Evolutionary conservation across 2,329 filamentous ascomycete genomes (phyloP).

Genomic region (Trichoderma sp.): DNA sequence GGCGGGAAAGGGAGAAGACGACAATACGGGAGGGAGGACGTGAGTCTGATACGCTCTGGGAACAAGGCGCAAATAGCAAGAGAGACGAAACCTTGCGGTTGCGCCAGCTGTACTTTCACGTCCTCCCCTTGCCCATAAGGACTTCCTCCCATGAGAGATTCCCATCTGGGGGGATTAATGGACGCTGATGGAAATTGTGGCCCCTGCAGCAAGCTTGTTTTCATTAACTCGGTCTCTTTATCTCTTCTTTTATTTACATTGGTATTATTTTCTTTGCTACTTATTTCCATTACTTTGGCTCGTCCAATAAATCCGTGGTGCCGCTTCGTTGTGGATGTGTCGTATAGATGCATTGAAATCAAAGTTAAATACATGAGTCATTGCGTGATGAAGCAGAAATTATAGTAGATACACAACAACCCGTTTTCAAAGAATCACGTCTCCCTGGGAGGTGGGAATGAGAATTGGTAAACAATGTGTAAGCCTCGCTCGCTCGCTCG

Average conservation of each 20-base stretch:
- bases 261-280: constrained; percentile 30
- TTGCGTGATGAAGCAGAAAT: background rate
- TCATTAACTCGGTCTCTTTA: constrained; percentile 18
- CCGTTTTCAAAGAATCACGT: background rate
- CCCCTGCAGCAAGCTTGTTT: constrained; percentile 28
- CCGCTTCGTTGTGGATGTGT: constrained; percentile 18
- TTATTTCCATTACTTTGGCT: constrained; percentile 29
- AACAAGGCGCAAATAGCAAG: constrained; percentile 25
- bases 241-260: constrained; percentile 26
- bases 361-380: too few species aligned
- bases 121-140: constrained; percentile 13
- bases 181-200: constrained; percentile 26
- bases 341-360: too few species aligned
- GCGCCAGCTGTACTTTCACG: constrained; percentile 28
- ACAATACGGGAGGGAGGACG: constrained; percentile 26
- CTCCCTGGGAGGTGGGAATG: background rate
- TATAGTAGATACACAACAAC: background rate
- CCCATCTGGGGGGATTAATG: constrained; percentile 20
- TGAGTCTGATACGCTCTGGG: constrained; percentile 27
- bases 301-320: constrained; percentile 25
- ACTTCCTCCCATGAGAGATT: constrained; percentile 17
- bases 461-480: background rate
- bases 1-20: constrained; percentile 27
- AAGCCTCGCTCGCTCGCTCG: background rate
- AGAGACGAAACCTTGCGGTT: constrained; percentile 26